Percentiles rank a stretch among this genome's conserved stretches.
Conservation (phyloP, 2,329 filamentous ascomycete genomes). For the Aspergillus floridensis region DNA sequence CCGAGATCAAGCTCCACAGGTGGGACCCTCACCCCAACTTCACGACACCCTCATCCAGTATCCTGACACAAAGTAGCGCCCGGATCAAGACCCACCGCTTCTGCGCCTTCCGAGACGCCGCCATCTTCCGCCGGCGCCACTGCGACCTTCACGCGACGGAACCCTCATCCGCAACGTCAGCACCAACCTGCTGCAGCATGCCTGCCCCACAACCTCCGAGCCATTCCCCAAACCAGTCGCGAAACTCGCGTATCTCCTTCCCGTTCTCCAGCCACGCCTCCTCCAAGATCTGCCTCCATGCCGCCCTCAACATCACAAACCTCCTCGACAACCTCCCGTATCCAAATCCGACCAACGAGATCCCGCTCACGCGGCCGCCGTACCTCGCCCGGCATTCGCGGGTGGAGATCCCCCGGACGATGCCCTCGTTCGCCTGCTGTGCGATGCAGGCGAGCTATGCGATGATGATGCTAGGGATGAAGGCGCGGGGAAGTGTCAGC, state of each 20-base stretch:
- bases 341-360: constrained; percentile 18
- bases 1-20: constrained; percentile 29
- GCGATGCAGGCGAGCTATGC: constrained; percentile 27
- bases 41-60: background rate
- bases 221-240: background rate
- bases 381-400: constrained; percentile 5
- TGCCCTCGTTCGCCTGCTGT: constrained; percentile 29
- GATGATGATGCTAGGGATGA: constrained; percentile 28
- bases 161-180: background rate
- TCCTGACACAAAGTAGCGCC: constrained; percentile 18
- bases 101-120: constrained; percentile 28
- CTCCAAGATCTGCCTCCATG: constrained; percentile 27
- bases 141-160: background rate
- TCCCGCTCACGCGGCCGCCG: background rate
- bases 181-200: background rate
- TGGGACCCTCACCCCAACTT: background rate
- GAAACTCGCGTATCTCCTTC: background rate
- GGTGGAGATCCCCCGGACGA: constrained; percentile 22
- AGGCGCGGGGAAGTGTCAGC: constrained; percentile 9
- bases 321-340: constrained; percentile 27
- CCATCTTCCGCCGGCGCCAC: constrained; percentile 13
- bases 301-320: constrained; percentile 27
- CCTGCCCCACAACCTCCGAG: background rate
- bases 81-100: constrained; percentile 33
- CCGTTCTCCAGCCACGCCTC: constrained; percentile 27